A percentile compares a stretch with the other conserved stretches of the same genome.
Conservation (phyloP, 371 early-diverging fungal species). For the Mucor sp. region DNA sequence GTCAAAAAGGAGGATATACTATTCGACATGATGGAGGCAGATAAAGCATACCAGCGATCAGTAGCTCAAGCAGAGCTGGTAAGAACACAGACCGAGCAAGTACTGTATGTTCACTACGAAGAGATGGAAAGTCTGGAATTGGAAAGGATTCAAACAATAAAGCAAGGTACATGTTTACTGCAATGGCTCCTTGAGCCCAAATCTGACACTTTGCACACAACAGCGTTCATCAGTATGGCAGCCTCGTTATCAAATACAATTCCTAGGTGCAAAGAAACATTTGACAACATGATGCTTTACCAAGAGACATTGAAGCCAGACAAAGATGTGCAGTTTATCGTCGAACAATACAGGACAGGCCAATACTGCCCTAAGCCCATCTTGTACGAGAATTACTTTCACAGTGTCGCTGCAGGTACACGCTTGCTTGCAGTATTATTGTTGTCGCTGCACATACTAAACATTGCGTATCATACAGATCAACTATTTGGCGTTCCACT, state of each 20-base stretch:
- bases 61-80: slow-evolving; percentile 61
- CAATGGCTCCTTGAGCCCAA: not conserved
- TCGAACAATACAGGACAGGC: slow-evolving; percentile 72
- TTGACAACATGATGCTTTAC: slow-evolving; percentile 65
- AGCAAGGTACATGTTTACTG: slow-evolving; percentile 40
- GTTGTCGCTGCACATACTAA: not conserved
- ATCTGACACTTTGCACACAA: not conserved
- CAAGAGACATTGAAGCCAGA: slow-evolving; percentile 69
- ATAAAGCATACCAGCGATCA: slow-evolving; percentile 56
- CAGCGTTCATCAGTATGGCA: slow-evolving; percentile 67
- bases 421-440: not conserved
- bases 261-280: slow-evolving; percentile 53
- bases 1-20: slow-evolving; percentile 12
- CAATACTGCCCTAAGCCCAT: slow-evolving; percentile 66
- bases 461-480: slow-evolving; percentile 33
- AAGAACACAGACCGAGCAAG: slow-evolving; percentile 67
- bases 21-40: slow-evolving; percentile 53
- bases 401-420: slow-evolving; percentile 55
- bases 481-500: slow-evolving; percentile 77
- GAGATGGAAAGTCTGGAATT: slow-evolving; percentile 60
- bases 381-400: slow-evolving; percentile 60
- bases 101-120: slow-evolving; percentile 59
- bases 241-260: slow-evolving; percentile 64
- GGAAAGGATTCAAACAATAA: slow-evolving; percentile 60
- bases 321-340: slow-evolving; percentile 67